These are phyloP conservation scores for Aspergillus puulaauensis DNA, from an alignment of 2,329 filamentous ascomycete genomes.

Conservation along the genomic window DNA sequence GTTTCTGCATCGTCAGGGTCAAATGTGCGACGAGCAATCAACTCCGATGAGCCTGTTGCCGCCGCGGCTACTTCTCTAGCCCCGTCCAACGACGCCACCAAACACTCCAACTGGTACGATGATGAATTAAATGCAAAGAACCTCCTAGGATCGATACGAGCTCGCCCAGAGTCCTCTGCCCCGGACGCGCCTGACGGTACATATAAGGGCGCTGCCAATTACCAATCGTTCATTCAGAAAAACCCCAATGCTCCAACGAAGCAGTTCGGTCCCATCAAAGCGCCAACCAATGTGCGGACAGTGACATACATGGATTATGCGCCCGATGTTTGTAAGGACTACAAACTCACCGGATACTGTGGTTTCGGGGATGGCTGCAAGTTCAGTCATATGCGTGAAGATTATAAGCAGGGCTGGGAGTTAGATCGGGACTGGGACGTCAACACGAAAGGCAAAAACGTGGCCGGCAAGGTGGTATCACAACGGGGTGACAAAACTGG, in stretches of 20 bases:
- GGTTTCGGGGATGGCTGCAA: constrained; percentile 79
- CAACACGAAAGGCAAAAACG: constrained; percentile 60
- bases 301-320: constrained; percentile 89
- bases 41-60: constrained; percentile 55
- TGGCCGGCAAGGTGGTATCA: constrained; percentile 50
- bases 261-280: constrained; percentile 81
- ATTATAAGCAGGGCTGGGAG: constrained; percentile 88
- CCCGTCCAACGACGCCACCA: constrained; percentile 82
- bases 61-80: constrained; percentile 64
- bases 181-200: constrained; percentile 57
- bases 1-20: constrained; percentile 62
- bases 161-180: constrained; percentile 16
- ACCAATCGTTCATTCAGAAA: constrained; percentile 73
- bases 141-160: constrained; percentile 33
- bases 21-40: constrained; percentile 39
- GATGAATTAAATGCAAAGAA: constrained; percentile 58
- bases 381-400: constrained; percentile 61
- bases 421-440: constrained; percentile 93
- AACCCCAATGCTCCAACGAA: constrained; percentile 71
- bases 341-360: constrained; percentile 73
- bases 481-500: constrained; percentile 47
- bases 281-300: constrained; percentile 80
- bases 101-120: constrained; percentile 85
- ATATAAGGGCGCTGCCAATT: constrained; percentile 74
- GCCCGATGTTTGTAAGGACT: constrained; percentile 94